Percentiles rank a stretch among this genome's conserved stretches.
These are phyloP conservation scores for Venturia carpophila DNA, from an alignment of 2,329 filamentous ascomycete species.

Conservation along the genomic window DNA sequence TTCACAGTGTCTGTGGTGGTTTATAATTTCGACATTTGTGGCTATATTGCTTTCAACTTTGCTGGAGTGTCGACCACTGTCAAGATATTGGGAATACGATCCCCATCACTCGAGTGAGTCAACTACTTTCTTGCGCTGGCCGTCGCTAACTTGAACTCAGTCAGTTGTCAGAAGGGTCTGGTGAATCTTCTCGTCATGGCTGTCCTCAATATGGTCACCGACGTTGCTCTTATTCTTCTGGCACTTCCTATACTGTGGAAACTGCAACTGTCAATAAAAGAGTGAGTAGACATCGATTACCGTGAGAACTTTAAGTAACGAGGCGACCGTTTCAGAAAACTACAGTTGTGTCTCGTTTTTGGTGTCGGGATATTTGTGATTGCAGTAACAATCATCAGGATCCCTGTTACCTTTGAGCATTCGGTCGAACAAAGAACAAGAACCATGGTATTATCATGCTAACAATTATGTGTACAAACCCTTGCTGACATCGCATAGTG, in stretches of 20 bases:
- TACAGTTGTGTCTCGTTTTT: background rate
- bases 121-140: background rate
- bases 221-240: background rate
- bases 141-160: background rate
- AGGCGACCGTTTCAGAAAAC: background rate
- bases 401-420: background rate
- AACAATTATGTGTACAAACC: background rate
- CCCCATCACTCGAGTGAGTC: background rate
- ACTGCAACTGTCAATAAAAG: background rate
- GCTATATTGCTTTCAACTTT: background rate
- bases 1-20: background rate
- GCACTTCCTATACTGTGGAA: background rate
- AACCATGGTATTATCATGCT: background rate
- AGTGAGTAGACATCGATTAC: background rate
- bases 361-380: constrained; percentile 9
- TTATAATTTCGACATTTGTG: background rate
- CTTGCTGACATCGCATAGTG: background rate
- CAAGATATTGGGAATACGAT: background rate
- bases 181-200: constrained; percentile 2
- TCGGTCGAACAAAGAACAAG: background rate
- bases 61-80: constrained; percentile 8
- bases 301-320: background rate
- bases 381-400: background rate
- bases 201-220: background rate
- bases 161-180: background rate